These are phyloP conservation scores for Penicillium sp. DNA, from an alignment of 2,329 filamentous ascomycete species.

Conservation along the genomic window DNA sequence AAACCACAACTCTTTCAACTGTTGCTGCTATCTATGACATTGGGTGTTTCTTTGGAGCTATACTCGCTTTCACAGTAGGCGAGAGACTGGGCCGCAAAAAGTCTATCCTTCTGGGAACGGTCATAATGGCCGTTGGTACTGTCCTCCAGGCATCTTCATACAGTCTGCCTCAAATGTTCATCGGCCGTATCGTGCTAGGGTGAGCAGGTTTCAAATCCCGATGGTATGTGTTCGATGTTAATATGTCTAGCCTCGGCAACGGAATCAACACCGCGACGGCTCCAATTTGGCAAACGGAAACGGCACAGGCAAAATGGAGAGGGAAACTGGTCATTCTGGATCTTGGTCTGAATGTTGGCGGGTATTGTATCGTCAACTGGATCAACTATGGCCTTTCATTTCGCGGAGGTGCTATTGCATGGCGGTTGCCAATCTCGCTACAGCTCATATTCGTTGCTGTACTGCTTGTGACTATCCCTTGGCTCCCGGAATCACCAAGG, in stretches of 20 bases:
- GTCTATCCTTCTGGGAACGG: conserved; percentile 48
- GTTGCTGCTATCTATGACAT: conserved; percentile 56
- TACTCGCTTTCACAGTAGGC: conserved; percentile 48
- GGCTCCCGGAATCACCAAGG: conserved; percentile 29
- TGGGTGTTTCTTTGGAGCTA: background rate
- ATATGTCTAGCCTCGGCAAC: conserved; percentile 8
- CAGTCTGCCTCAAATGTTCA: conserved; percentile 51
- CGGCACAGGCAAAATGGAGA: conserved; percentile 47
- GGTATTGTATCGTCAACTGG: conserved; percentile 55
- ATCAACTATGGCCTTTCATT: conserved; percentile 56
- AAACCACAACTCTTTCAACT: conserved; percentile 47
- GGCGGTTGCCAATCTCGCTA: conserved; percentile 52
- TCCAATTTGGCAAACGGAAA: conserved; percentile 56
- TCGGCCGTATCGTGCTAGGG: conserved; percentile 47
- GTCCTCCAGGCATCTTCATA: conserved; percentile 52
- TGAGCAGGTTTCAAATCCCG: conserved; percentile 40
- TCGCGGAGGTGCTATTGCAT: conserved; percentile 43
- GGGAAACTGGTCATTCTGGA: conserved; percentile 52
- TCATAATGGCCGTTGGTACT: conserved; percentile 52
- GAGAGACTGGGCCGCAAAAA: conserved; percentile 51
- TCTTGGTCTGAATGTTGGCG: conserved; percentile 54
- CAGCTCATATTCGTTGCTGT: conserved; percentile 55
- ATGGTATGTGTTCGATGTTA: conserved; percentile 22
- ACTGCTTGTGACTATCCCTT: conserved; percentile 46
- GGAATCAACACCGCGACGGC: conserved; percentile 54